phyloP scores from a whole-genome alignment of 2,329 filamentous ascomycete species.

The Fusarium sp. region DNA sequence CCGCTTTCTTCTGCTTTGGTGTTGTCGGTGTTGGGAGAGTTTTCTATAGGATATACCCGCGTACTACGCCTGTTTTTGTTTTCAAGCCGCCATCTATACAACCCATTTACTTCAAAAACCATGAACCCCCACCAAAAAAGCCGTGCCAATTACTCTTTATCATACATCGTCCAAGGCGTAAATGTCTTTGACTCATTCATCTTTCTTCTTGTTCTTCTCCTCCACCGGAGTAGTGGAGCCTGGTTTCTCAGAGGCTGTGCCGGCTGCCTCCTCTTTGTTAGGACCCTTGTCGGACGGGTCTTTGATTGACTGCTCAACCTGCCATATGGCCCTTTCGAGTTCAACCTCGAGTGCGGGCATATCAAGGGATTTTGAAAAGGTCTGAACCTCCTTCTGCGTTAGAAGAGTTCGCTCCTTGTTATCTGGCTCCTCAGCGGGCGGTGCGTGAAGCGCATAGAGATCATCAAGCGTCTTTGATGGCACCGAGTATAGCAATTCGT shows the following conservation, averaged over 20 bases:
- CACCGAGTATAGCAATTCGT: conserved; percentile 74
- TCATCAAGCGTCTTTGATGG: conserved; percentile 79
- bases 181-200: conserved; percentile 33
- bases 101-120: conserved; percentile 16
- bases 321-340: conserved; percentile 80
- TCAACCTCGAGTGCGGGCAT: conserved; percentile 79
- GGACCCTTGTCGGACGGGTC: conserved; percentile 47
- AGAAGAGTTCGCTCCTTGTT: conserved; percentile 56
- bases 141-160: conserved; percentile 29
- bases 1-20: conserved; percentile 17
- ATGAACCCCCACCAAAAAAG: conserved; percentile 13
- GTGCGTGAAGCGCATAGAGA: conserved; percentile 71
- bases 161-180: conserved; percentile 40
- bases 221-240: conserved; percentile 22
- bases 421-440: conserved; percentile 30
- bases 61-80: conserved; percentile 31
- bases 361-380: conserved; percentile 70
- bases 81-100: conserved; percentile 30
- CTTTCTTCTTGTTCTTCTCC: conserved; percentile 34
- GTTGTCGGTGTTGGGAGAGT: conserved; percentile 37
- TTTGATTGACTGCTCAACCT: conserved; percentile 68
- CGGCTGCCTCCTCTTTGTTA: conserved; percentile 23
- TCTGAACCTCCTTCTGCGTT: conserved; percentile 64
- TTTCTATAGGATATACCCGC: conserved; percentile 45
- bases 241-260: conserved; percentile 20